Evolutionary conservation across 352 stramenopile species (phyloP).

Genomic region (Albugo laibachii): DNA sequence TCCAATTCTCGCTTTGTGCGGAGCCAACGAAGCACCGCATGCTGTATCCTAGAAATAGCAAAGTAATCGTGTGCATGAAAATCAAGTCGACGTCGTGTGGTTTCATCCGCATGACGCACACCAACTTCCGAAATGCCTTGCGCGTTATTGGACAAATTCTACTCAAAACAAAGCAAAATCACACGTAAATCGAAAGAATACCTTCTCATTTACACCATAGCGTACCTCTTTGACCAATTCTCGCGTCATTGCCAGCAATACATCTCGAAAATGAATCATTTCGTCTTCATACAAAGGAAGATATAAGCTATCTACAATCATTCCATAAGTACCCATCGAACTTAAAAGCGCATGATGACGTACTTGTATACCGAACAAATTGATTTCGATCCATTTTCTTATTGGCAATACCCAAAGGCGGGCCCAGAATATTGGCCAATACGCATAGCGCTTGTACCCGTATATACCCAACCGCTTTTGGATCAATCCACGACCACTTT

Average conservation of each 20-base stretch:
- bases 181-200: slow-evolving; percentile 1
- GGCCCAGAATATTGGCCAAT: slow-evolving; percentile 55
- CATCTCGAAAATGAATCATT: slow-evolving; percentile 72
- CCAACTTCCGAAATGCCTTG: slow-evolving; percentile 24
- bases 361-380: slow-evolving; percentile 41
- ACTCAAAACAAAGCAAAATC: not conserved
- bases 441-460: slow-evolving; percentile 40
- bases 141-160: slow-evolving; percentile 18
- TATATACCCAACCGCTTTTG: slow-evolving; percentile 68
- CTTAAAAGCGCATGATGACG: slow-evolving; percentile 5
- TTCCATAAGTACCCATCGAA: not conserved
- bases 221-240: slow-evolving; percentile 69
- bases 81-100: slow-evolving; percentile 21
- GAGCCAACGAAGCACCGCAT: slow-evolving; percentile 34
- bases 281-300: slow-evolving; percentile 70
- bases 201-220: not conserved
- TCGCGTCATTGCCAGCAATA: slow-evolving; percentile 56
- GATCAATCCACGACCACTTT: slow-evolving; percentile 81
- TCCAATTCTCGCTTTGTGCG: slow-evolving; percentile 44
- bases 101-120: slow-evolving; percentile 13
- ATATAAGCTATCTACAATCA: slow-evolving; percentile 23
- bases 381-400: slow-evolving; percentile 18
- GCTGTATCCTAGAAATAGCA: slow-evolving; percentile 33
- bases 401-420: slow-evolving; percentile 45
- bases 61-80: slow-evolving; percentile 54